Conservation (phyloP, 2,329 filamentous ascomycete species). For the Aspergillus sp. region DNA sequence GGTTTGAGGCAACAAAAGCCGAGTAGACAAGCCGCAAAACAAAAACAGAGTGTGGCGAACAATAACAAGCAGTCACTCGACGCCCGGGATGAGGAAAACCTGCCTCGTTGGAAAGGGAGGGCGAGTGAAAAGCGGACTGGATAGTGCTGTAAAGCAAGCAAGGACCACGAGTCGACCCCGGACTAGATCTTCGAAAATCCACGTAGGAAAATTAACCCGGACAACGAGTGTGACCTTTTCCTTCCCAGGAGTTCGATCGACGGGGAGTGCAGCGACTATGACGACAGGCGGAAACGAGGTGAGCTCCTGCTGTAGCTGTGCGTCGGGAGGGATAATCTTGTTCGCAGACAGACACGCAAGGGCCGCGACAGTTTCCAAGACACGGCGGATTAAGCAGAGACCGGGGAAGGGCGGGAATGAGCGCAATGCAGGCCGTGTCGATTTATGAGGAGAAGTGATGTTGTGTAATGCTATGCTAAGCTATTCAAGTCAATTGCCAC, state of each 20-base stretch:
- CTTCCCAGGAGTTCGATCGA: constrained; percentile 15
- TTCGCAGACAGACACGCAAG: constrained; percentile 22
- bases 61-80: background rate
- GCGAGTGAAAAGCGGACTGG: background rate
- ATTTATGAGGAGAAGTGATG: constrained; percentile 18
- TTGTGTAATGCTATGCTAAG: constrained; percentile 9
- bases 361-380: constrained; percentile 17
- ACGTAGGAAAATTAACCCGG: background rate
- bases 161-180: constrained; percentile 10
- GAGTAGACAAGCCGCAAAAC: constrained; percentile 1
- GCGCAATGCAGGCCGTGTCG: constrained; percentile 9
- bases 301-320: background rate
- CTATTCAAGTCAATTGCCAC: constrained; percentile 27
- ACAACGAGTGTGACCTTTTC: background rate
- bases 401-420: constrained; percentile 20
- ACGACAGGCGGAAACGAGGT: constrained; percentile 13
- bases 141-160: constrained; percentile 9
- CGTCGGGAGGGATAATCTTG: constrained; percentile 10
- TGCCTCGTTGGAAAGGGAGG: constrained; percentile 9
- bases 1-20: constrained; percentile 12
- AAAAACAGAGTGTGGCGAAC: background rate
- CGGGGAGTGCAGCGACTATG: constrained; percentile 12
- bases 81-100: constrained; percentile 4
- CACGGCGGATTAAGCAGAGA: constrained; percentile 11
- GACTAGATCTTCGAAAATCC: background rate